Percentiles rank a stretch among this genome's conserved stretches.
phyloP scores from a whole-genome alignment of 2,329 filamentous ascomycete species.

The Fusarium tjaetaba region DNA sequence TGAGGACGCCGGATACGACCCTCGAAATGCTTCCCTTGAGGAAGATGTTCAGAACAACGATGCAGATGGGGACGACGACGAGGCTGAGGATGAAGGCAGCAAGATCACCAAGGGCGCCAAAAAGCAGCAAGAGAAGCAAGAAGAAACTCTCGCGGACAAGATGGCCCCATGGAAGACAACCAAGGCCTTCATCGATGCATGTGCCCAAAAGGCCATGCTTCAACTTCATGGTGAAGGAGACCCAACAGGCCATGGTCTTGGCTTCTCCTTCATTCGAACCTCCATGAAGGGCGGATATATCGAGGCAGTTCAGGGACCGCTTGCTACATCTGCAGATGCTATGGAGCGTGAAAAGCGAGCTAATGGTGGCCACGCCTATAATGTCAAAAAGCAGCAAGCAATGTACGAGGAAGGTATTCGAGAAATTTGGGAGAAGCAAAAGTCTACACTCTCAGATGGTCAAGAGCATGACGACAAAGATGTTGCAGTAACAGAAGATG shows the following conservation, averaged over 20 bases:
- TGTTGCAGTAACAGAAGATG: constrained; percentile 66
- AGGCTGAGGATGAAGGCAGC: constrained; percentile 56
- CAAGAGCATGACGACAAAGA: constrained; percentile 74
- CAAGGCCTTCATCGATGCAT: constrained; percentile 95
- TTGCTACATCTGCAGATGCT: constrained; percentile 79
- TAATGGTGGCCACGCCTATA: constrained; percentile 95
- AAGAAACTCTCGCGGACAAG: constrained; percentile 84
- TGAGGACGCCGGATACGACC: constrained; percentile 87
- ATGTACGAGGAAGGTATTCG: constrained; percentile 92
- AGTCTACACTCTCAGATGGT: constrained; percentile 76
- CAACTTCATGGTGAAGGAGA: constrained; percentile 94
- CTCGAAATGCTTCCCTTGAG: constrained; percentile 67
- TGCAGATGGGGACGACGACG: constrained; percentile 68
- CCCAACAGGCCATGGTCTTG: constrained; percentile 90
- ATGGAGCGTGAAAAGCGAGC: constrained; percentile 88
- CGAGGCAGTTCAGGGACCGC: constrained; percentile 76
- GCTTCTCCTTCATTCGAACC: constrained; percentile 96
- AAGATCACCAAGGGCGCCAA: constrained; percentile 53
- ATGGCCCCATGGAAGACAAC: constrained; percentile 97
- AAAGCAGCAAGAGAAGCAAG: constrained; percentile 59
- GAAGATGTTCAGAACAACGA: constrained; percentile 72
- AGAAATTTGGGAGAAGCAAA: constrained; percentile 92
- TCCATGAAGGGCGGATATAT: constrained; percentile 98
- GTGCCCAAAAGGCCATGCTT: constrained; percentile 95
- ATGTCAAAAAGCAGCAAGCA: constrained; percentile 92